A percentile compares a stretch with the other conserved stretches of the same genome.
Conservation (phyloP, 768 basidiomycete genomes). For the Flagelloscypha sp. region DNA sequence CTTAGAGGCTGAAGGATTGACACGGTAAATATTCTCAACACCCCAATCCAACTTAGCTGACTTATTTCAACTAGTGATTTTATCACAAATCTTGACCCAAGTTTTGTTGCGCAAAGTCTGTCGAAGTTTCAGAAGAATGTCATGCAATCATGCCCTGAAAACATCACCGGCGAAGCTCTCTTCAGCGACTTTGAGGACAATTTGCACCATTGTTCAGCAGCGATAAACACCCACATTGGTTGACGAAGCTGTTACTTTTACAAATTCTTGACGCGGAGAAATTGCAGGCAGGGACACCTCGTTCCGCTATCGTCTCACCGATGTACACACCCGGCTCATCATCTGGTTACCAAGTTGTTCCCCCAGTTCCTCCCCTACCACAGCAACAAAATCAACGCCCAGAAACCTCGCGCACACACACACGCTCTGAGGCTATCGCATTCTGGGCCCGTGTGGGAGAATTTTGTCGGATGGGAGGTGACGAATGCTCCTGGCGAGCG, state of each 20-base stretch:
- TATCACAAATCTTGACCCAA: constrained; percentile 54
- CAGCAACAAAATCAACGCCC: constrained; percentile 23
- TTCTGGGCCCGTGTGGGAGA: constrained; percentile 72
- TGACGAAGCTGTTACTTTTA: constrained; percentile 63
- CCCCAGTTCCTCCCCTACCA: constrained; percentile 14
- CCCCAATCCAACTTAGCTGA: no score
- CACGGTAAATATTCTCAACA: no score
- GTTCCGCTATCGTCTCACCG: background rate
- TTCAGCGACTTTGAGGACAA: constrained; percentile 26
- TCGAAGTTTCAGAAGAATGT: constrained; percentile 50
- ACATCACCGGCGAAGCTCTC: constrained; percentile 41
- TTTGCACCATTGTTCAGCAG: constrained; percentile 49
- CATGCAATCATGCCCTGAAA: constrained; percentile 43
- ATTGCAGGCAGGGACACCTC: no score
- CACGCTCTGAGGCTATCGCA: constrained; percentile 63
- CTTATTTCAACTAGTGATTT: no score
- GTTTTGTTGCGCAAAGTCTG: constrained; percentile 55
- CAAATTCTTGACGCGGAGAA: constrained; percentile 63
- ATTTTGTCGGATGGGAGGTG: constrained; percentile 59
- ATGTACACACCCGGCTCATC: background rate
- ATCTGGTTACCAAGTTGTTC: constrained; percentile 5
- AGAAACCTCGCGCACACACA: constrained; percentile 51
- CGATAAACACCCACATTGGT: constrained; percentile 71
- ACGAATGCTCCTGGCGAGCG: constrained; percentile 75
- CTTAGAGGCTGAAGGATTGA: constrained; percentile 59